Conservation (phyloP, 768 basidiomycete genomes). For the Psilocybe subaeruginosa region DNA sequence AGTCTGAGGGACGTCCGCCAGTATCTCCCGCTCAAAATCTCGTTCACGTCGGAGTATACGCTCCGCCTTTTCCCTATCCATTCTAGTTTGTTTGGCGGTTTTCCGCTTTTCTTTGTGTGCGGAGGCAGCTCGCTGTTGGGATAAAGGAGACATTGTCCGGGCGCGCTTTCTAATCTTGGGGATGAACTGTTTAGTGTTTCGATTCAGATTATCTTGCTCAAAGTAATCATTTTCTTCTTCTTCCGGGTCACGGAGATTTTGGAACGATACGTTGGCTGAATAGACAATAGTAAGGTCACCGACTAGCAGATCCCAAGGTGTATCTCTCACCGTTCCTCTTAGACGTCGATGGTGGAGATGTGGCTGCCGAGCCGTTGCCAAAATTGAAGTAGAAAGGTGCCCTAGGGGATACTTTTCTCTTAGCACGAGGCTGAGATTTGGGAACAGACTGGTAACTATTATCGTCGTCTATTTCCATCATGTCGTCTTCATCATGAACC, state of each 20-base stretch:
- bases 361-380: not conserved
- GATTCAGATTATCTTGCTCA: constrained; percentile 33
- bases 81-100: constrained; percentile 41
- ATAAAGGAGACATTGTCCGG: constrained; percentile 50
- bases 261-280: constrained; percentile 36
- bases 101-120: constrained; percentile 41
- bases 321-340: constrained; percentile 50
- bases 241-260: constrained; percentile 35
- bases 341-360: constrained; percentile 23
- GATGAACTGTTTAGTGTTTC: constrained; percentile 33
- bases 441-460: constrained; percentile 4
- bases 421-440: constrained; percentile 3
- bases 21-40: constrained; percentile 40
- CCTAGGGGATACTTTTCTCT: constrained; percentile 11
- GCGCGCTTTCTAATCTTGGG: constrained; percentile 48
- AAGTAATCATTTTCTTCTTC: constrained; percentile 32
- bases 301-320: not conserved
- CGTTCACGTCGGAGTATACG: constrained; percentile 29
- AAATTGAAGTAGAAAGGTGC: constrained; percentile 14
- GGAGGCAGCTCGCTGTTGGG: constrained; percentile 39
- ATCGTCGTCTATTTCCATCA: constrained; percentile 23
- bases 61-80: constrained; percentile 38
- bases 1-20: constrained; percentile 35
- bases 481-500: constrained; percentile 19
- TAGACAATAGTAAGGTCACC: not conserved